phyloP scores from a whole-genome alignment of 805 yeast species.

The Ogataea polymorpha region DNA sequence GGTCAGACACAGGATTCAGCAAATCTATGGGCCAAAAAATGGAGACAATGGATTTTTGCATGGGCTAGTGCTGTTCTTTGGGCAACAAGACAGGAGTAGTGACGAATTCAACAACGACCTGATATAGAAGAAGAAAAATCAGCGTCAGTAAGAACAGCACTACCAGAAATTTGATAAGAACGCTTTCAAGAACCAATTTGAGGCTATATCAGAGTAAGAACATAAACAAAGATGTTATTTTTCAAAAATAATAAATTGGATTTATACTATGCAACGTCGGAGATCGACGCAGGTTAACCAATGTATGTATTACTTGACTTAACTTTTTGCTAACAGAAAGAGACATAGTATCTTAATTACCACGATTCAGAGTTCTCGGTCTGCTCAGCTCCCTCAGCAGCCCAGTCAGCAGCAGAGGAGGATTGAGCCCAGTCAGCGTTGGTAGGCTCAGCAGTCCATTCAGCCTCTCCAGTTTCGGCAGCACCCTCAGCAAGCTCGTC shows the following conservation, averaged over 20 bases:
- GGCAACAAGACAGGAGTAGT: slow-evolving; percentile 4
- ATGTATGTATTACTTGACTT: slow-evolving; percentile 13
- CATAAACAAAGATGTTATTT: slow-evolving; percentile 1
- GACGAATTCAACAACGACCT: slow-evolving; percentile 1
- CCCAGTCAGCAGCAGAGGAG: slow-evolving; percentile 41
- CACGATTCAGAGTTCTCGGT: slow-evolving; percentile 43
- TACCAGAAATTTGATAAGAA: slow-evolving; percentile 1
- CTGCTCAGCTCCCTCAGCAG: slow-evolving; percentile 63
- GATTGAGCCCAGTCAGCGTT: slow-evolving; percentile 78
- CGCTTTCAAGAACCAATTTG: slow-evolving; percentile 3
- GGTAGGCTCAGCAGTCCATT: slow-evolving; percentile 56
- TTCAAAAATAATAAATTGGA: background rate
- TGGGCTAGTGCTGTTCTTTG: slow-evolving; percentile 6
- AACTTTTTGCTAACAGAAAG: slow-evolving; percentile 10
- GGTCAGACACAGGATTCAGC: background rate
- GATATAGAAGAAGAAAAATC: background rate
- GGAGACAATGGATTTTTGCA: slow-evolving; percentile 8
- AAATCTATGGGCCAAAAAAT: slow-evolving; percentile 34
- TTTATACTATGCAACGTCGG: slow-evolving; percentile 1
- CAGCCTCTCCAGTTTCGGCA: slow-evolving; percentile 62
- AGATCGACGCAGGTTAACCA: slow-evolving; percentile 4
- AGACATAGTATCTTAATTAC: slow-evolving; percentile 26
- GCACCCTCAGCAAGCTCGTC: slow-evolving; percentile 55
- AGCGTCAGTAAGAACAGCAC: slow-evolving; percentile 4
- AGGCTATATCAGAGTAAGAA: background rate